Conservation (phyloP, 257 asterid species). For the Eucommia ulmoides region DNA sequence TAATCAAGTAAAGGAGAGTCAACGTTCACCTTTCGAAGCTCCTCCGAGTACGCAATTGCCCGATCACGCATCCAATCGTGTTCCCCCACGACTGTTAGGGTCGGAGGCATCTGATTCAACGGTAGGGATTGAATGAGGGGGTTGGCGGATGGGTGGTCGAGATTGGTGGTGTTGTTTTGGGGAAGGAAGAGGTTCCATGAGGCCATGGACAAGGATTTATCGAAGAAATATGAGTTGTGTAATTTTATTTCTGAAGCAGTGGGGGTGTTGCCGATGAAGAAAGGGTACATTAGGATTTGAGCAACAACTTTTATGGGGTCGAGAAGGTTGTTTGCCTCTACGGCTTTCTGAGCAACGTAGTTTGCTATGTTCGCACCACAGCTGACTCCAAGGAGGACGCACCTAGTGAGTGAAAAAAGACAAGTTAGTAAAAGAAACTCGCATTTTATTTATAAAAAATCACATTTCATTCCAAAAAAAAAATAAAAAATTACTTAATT, state of each 20-base stretch:
- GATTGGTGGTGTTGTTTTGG: slow-evolving; percentile 27
- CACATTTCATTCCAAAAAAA: no score
- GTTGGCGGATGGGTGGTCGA: slow-evolving; percentile 73
- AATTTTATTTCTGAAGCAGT: slow-evolving; percentile 48
- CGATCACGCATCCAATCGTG: slow-evolving; percentile 87
- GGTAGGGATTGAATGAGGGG: slow-evolving; percentile 41
- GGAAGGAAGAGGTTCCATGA: slow-evolving; percentile 83
- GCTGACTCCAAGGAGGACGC: slow-evolving; percentile 83
- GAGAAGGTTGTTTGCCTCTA: slow-evolving; percentile 39
- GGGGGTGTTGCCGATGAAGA: slow-evolving; percentile 60
- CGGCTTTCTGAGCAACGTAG: slow-evolving; percentile 42
- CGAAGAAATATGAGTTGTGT: slow-evolving; percentile 58
- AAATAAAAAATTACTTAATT: background rate
- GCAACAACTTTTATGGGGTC: slow-evolving; percentile 75
- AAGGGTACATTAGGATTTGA: slow-evolving; percentile 79
- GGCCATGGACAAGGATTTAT: slow-evolving; percentile 45
- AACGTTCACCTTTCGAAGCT: slow-evolving; percentile 69
- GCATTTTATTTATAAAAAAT: no score
- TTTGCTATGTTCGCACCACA: slow-evolving; percentile 79
- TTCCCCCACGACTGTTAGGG: slow-evolving; percentile 67
- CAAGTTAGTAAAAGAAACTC: no score
- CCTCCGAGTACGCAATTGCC: slow-evolving; percentile 69
- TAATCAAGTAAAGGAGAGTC: slow-evolving; percentile 77
- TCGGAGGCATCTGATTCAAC: slow-evolving; percentile 68
- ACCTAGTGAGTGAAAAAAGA: slow-evolving; percentile 21